These are phyloP conservation scores for Kalanchoe fedtschenkoi DNA, from an alignment of 164 flowering plant species.

Conservation along the genomic window DNA sequence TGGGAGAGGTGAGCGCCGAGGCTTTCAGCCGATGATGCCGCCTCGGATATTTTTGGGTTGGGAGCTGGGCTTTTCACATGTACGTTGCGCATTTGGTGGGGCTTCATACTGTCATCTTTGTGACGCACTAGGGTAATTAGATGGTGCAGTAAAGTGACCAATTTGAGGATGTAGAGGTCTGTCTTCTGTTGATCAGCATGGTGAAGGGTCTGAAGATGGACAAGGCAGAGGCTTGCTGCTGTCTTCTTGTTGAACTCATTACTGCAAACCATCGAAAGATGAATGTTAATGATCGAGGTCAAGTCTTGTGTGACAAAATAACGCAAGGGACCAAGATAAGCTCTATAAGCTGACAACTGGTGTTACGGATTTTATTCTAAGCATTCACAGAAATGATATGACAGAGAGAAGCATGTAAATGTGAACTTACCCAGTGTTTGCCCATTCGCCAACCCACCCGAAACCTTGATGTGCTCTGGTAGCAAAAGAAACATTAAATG, in stretches of 20 bases:
- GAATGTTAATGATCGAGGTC: neutral
- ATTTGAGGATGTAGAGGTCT: conserved; percentile 44
- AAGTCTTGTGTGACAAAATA: too few species aligned
- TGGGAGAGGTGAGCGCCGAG: conserved; percentile 22
- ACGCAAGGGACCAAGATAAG: neutral
- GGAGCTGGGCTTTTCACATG: conserved; percentile 15
- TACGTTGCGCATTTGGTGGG: conserved; percentile 31
- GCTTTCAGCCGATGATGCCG: conserved; percentile 7
- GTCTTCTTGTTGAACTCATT: conserved; percentile 36
- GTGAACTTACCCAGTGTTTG: conserved; percentile 76
- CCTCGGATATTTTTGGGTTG: conserved; percentile 14
- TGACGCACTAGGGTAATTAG: conserved; percentile 30
- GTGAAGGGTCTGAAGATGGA: conserved; percentile 62
- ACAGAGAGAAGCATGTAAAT: conserved; percentile 2
- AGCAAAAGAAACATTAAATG: neutral
- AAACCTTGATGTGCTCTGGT: conserved; percentile 96
- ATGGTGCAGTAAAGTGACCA: conserved; percentile 51
- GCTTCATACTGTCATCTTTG: conserved; percentile 32
- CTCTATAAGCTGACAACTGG: neutral
- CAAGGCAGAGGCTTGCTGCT: conserved; percentile 14
- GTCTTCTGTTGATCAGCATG: conserved; percentile 57
- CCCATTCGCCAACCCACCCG: conserved; percentile 99
- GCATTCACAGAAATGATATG: neutral
- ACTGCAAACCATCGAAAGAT: conserved; percentile 24
- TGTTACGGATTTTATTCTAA: neutral